These are phyloP conservation scores for Acanthamoeba lenticulata DNA, from an alignment of 208 protist genomes.

Conservation along the genomic window DNA sequence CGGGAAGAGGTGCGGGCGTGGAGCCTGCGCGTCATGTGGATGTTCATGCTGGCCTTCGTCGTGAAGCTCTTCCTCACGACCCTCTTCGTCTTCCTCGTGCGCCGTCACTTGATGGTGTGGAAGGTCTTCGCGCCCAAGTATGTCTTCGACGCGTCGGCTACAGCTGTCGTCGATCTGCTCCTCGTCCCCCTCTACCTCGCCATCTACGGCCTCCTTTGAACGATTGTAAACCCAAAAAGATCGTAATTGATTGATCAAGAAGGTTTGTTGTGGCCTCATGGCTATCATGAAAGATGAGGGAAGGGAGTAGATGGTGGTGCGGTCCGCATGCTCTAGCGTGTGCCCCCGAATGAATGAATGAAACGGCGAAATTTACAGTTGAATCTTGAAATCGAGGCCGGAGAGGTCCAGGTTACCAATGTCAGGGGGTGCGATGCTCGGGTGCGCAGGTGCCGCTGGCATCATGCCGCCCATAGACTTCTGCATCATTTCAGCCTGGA, in stretches of 20 bases:
- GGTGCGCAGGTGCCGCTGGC: background rate
- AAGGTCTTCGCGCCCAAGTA: conserved; percentile 80
- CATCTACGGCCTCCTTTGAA: background rate
- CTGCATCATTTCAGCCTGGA: background rate
- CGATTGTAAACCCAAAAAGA: background rate
- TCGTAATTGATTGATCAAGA: background rate
- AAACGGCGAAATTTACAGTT: background rate
- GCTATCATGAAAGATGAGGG: background rate
- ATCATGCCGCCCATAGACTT: background rate
- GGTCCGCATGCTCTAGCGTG: background rate
- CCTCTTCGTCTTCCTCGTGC: conserved; percentile 64
- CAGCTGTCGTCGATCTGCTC: conserved; percentile 49
- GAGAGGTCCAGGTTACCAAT: background rate
- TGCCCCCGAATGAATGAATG: background rate
- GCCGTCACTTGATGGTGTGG: conserved; percentile 83
- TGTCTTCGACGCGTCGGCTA: conserved; percentile 72
- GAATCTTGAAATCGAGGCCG: conserved; percentile 30
- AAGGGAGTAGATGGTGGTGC: background rate
- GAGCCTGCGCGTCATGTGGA: background rate
- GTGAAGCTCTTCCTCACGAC: conserved; percentile 66
- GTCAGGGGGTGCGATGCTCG: too few relatives aligned
- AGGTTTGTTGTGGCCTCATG: background rate
- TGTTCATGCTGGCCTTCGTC: conserved; percentile 64
- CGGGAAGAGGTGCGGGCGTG: background rate
- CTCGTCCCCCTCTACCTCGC: conserved; percentile 41